Evolutionary conservation across 192 early-diverging fungal species (phyloP).

Genomic region (Spinellus fusiger): DNA sequence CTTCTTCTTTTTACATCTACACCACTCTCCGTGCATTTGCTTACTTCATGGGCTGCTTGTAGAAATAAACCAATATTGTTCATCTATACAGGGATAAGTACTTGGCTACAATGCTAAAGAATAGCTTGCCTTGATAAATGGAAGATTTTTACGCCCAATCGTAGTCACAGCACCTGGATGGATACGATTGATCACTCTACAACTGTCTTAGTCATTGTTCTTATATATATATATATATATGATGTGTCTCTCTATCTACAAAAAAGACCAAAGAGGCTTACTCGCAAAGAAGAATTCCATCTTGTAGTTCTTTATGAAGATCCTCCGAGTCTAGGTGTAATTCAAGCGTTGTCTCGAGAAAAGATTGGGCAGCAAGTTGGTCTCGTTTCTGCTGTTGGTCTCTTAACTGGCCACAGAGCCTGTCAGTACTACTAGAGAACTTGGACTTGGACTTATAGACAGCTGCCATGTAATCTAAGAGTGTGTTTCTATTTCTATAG

Average conservation of each 20-base stretch:
- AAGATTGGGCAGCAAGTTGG: conserved; percentile 4
- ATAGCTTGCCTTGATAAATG: conserved; percentile 60
- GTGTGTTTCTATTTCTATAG: neutral
- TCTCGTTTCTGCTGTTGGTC: conserved; percentile 11
- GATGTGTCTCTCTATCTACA: neutral
- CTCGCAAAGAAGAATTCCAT: conserved; percentile 75
- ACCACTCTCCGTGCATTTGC: no score
- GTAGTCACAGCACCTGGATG: conserved; percentile 58
- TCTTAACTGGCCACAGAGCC: neutral
- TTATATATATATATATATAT: neutral
- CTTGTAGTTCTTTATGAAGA: conserved; percentile 59
- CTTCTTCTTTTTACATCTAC: neutral
- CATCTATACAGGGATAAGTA: conserved; percentile 48
- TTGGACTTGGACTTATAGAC: neutral
- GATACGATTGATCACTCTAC: conserved; percentile 66
- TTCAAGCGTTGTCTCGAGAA: conserved; percentile 5
- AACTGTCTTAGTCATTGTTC: no score
- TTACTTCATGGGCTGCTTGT: conserved; percentile 53
- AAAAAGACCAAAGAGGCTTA: conserved; percentile 23
- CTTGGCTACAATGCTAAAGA: neutral
- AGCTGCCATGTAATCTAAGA: neutral
- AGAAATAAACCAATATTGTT: conserved; percentile 76
- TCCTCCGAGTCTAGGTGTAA: conserved; percentile 40
- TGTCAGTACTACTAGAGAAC: neutral
- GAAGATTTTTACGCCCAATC: conserved; percentile 58